Evolutionary conservation across 441 rosid species (phyloP).

Genomic region (Bocquillonia castaneifolia): DNA sequence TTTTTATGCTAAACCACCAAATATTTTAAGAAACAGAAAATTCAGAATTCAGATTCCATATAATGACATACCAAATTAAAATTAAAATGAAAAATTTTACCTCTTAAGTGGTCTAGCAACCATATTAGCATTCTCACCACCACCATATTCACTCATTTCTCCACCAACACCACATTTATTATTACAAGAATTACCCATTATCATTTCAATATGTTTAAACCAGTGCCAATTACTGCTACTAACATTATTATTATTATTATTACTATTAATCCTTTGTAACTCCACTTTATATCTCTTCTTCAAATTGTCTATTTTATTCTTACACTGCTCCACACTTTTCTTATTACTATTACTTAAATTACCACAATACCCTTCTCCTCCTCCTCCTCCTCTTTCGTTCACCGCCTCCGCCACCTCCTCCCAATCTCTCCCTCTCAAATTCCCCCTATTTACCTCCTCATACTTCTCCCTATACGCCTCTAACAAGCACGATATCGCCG

Average conservation of each 20-base stretch:
- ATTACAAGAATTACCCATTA: slow-evolving; percentile 56
- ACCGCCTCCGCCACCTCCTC: slow-evolving; percentile 83
- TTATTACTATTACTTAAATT: slow-evolving; percentile 28
- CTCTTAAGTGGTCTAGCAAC: slow-evolving; percentile 49
- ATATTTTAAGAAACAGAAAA: neutral
- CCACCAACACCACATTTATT: slow-evolving; percentile 29
- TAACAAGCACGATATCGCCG: slow-evolving; percentile 64
- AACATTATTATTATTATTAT: too few species aligned
- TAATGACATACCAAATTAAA: neutral
- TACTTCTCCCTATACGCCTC: slow-evolving; percentile 72
- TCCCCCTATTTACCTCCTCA: slow-evolving; percentile 74
- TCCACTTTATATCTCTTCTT: slow-evolving; percentile 85
- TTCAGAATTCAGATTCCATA: neutral
- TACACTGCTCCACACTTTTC: slow-evolving; percentile 94
- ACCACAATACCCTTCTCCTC: slow-evolving; percentile 27
- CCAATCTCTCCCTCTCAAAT: slow-evolving; percentile 91
- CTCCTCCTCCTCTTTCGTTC: slow-evolving; percentile 58
- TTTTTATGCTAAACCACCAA: neutral
- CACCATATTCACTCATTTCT: slow-evolving; percentile 22
- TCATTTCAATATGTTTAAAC: slow-evolving; percentile 81
- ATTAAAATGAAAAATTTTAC: slow-evolving; percentile 21
- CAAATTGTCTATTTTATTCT: slow-evolving; percentile 85
- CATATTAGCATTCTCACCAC: slow-evolving; percentile 21
- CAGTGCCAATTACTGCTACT: slow-evolving; percentile 87
- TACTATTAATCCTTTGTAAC: slow-evolving; percentile 59